phyloP scores from a whole-genome alignment of 2,329 filamentous ascomycete species.

The Fusarium secorum region DNA sequence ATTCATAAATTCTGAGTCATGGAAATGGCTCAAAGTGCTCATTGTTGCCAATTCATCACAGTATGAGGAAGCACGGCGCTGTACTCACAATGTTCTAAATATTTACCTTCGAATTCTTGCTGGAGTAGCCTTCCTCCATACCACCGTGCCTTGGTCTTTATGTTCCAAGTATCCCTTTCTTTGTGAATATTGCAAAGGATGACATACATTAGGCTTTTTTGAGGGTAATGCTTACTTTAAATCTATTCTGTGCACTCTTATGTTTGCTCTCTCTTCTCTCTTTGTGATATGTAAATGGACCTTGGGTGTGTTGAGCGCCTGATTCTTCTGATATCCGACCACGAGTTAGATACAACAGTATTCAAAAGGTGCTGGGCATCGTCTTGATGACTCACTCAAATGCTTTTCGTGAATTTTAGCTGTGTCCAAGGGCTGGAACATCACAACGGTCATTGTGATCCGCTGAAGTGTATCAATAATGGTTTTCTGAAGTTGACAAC shows the following conservation, averaged over 20 bases:
- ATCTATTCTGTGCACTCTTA: not conserved
- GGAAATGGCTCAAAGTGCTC: accelerated
- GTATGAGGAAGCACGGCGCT: not conserved
- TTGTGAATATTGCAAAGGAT: not conserved
- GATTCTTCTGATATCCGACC: accelerated
- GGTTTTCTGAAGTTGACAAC: not conserved
- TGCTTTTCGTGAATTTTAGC: accelerated
- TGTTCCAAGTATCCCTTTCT: not conserved
- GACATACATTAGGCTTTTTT: not conserved
- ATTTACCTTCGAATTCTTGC: not conserved
- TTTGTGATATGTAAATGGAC: not conserved
- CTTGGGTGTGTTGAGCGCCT: not conserved
- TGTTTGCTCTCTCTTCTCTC: not conserved
- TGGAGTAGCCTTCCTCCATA: not conserved
- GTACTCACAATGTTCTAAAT: not conserved
- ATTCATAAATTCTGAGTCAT: accelerated
- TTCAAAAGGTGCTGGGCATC: accelerated
- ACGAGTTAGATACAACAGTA: not conserved
- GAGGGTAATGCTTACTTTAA: not conserved
- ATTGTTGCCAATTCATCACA: too few relatives aligned
- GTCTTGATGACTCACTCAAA: not conserved
- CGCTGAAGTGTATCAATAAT: accelerated
- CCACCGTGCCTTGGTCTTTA: accelerated
- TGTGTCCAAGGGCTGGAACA: not conserved
- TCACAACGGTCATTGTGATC: not conserved